Percentiles rank a stretch among this genome's conserved stretches.
Evolutionary conservation across 345 rosid species (phyloP).

Genomic region (Eucalyptus regnans): DNA sequence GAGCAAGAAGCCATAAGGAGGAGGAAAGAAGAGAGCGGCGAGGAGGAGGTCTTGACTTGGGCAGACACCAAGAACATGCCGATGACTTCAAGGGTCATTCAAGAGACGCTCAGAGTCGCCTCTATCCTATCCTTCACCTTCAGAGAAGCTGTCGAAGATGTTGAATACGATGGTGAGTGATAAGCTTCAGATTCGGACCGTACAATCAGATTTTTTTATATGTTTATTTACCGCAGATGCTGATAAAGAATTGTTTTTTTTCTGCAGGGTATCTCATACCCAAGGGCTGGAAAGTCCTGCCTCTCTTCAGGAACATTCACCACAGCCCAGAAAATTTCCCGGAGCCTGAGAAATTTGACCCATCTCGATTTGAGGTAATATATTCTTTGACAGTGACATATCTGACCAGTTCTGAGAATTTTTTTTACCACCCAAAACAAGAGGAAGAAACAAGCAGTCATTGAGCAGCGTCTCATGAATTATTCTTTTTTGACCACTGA

Average conservation of each 20-base stretch:
- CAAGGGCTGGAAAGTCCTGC: constrained; percentile 92
- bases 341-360: constrained; percentile 69
- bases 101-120: constrained; percentile 35
- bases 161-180: constrained; percentile 18
- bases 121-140: constrained; percentile 39
- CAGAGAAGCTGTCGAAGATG: constrained; percentile 45
- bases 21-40: constrained; percentile 3
- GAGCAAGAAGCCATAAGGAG: constrained; percentile 27
- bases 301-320: constrained; percentile 82
- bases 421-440: not conserved
- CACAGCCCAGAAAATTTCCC: constrained; percentile 60
- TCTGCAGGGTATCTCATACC: constrained; percentile 73
- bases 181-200: not conserved
- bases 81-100: constrained; percentile 23
- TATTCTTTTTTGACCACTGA: not conserved
- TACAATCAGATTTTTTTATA: not conserved
- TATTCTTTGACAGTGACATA: not conserved
- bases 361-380: constrained; percentile 78
- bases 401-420: not conserved
- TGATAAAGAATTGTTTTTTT: not conserved
- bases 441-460: not conserved
- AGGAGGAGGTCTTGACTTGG: constrained; percentile 23
- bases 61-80: constrained; percentile 50
- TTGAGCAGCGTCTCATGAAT: not conserved
- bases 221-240: not conserved